Percentiles rank a stretch among this genome's conserved stretches.
phyloP scores from a whole-genome alignment of 441 rosid genomes.

The Adansonia rubrostipa region DNA sequence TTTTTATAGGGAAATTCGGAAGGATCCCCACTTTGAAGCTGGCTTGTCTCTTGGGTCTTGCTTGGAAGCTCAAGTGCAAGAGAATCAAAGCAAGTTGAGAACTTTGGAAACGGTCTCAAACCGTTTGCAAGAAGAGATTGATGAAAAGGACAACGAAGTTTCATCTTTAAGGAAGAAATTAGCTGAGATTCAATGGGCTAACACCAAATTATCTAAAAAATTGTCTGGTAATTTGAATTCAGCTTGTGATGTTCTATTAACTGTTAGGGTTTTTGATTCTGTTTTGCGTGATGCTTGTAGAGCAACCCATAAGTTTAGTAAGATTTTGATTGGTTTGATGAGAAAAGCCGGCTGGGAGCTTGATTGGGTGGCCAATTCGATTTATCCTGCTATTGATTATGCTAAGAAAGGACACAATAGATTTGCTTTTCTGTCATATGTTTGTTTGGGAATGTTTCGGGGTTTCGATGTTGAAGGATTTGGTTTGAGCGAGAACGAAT shows the following conservation, averaged over 20 bases:
- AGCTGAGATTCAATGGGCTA: conserved; percentile 57
- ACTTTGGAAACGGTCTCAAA: conserved; percentile 71
- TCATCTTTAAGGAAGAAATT: conserved; percentile 56
- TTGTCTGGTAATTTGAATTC: conserved; percentile 54
- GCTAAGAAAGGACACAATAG: conserved; percentile 58
- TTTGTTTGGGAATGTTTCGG: conserved; percentile 75
- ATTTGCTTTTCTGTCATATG: conserved; percentile 79
- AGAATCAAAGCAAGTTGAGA: conserved; percentile 91
- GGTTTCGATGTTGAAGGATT: conserved; percentile 64
- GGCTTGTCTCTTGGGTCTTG: conserved; percentile 68
- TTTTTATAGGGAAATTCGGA: conserved; percentile 50
- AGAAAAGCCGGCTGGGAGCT: conserved; percentile 88
- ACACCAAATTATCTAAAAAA: conserved; percentile 59
- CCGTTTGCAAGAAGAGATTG: conserved; percentile 81
- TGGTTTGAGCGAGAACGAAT: conserved; percentile 45
- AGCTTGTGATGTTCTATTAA: conserved; percentile 57
- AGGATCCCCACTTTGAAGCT: conserved; percentile 48
- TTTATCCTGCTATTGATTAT: conserved; percentile 58
- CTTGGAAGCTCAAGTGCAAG: conserved; percentile 83
- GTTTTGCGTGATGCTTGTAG: conserved; percentile 63
- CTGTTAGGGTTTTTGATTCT: conserved; percentile 71
- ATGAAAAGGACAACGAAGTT: conserved; percentile 65
- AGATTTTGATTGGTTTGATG: conserved; percentile 79
- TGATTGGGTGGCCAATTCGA: conserved; percentile 68
- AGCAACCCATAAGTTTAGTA: conserved; percentile 68